Conservation (phyloP, 345 rosid species). For the Eucalyptus lansdowneana region DNA sequence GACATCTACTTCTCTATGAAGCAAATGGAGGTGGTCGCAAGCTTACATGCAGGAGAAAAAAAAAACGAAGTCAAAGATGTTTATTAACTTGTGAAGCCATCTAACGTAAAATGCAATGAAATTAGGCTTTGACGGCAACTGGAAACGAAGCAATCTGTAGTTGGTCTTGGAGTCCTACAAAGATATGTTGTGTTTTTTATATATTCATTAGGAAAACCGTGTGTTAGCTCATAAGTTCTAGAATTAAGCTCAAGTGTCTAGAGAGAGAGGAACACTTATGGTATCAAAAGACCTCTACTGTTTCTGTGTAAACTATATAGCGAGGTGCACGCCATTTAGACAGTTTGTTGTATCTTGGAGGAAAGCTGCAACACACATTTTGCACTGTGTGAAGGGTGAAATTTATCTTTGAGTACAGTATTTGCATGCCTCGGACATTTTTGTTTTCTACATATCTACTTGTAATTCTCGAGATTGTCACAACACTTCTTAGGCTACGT, state of each 20-base stretch:
- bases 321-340: background rate
- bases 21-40: background rate
- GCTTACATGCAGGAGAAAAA: background rate
- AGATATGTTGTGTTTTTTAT: background rate
- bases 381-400: background rate
- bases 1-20: background rate
- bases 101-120: background rate
- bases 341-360: background rate
- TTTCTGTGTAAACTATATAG: background rate
- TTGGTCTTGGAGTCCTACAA: background rate
- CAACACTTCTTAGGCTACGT: background rate
- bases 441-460: background rate
- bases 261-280: background rate
- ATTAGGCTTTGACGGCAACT: background rate
- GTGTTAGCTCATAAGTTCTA: background rate
- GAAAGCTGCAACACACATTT: background rate
- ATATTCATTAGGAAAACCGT: background rate
- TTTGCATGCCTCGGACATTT: background rate
- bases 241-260: background rate
- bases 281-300: background rate
- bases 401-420: background rate
- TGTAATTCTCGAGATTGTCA: background rate
- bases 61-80: background rate
- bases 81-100: background rate
- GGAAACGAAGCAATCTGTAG: background rate